A percentile compares a stretch with the other conserved stretches of the same genome.
Conservation (phyloP, 1,284 basidiomycete species). For the Meira miltonrushii region DNA sequence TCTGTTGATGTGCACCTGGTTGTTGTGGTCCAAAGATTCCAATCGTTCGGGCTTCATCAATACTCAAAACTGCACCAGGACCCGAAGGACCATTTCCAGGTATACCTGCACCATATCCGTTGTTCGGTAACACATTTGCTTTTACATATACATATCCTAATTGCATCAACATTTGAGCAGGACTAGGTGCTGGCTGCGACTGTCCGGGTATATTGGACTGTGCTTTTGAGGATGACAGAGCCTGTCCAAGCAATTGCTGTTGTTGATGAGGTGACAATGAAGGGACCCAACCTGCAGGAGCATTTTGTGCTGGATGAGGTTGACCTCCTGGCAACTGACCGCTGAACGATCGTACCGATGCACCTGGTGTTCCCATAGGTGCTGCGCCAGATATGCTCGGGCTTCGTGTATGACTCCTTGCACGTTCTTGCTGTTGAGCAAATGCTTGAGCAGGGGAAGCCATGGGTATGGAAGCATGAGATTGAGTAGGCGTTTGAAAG, state of each 20-base stretch:
- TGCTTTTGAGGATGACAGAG: slow-evolving; percentile 35
- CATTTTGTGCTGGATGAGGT: neutral
- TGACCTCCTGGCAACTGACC: neutral
- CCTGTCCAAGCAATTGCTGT: slow-evolving; percentile 33
- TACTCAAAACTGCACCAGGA: slow-evolving; percentile 29
- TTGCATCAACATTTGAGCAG: slow-evolving; percentile 38
- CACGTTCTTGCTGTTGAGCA: slow-evolving; percentile 25
- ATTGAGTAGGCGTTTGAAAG: slow-evolving; percentile 24
- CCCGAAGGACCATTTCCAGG: slow-evolving; percentile 19
- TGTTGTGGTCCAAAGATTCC: slow-evolving; percentile 24
- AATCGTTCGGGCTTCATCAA: slow-evolving; percentile 40
- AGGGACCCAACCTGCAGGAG: slow-evolving; percentile 32
- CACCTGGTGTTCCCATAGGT: neutral
- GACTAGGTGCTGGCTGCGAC: slow-evolving; percentile 23
- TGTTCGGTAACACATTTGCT: slow-evolving; percentile 15
- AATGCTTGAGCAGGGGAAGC: slow-evolving; percentile 27
- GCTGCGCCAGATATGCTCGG: slow-evolving; percentile 20
- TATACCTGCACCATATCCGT: slow-evolving; percentile 9
- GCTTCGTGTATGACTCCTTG: slow-evolving; percentile 32
- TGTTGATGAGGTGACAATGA: slow-evolving; percentile 40
- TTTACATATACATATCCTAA: slow-evolving; percentile 47
- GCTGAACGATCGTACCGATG: neutral
- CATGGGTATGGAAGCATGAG: slow-evolving; percentile 22
- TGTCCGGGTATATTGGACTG: slow-evolving; percentile 12
- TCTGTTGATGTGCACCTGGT: slow-evolving; percentile 1